A percentile compares a stretch with the other conserved stretches of the same genome.
phyloP scores from a whole-genome alignment of 1,284 basidiomycete species.

The Leccinum ponderosum region DNA sequence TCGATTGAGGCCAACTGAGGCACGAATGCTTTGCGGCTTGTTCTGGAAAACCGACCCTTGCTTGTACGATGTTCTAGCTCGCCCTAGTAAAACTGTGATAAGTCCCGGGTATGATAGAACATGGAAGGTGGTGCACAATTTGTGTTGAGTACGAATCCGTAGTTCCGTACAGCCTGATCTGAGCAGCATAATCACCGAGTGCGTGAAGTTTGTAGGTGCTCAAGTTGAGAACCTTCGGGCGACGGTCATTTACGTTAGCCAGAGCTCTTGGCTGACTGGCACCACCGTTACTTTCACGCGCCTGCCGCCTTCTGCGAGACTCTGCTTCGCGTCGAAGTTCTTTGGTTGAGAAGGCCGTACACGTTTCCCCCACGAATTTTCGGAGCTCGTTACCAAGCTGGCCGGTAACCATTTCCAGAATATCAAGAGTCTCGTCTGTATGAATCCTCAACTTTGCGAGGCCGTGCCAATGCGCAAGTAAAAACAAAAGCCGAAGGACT shows the following conservation, averaged over 20 bases:
- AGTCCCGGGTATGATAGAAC: background rate
- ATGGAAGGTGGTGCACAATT: background rate
- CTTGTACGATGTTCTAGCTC: conserved; percentile 9
- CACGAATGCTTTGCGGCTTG: conserved; percentile 6
- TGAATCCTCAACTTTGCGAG: background rate
- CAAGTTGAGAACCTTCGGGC: background rate
- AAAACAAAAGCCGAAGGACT: background rate
- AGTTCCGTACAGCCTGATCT: background rate
- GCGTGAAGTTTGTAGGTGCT: background rate
- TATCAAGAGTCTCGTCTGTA: background rate
- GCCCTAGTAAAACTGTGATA: background rate
- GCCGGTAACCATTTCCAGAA: background rate
- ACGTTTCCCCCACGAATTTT: background rate
- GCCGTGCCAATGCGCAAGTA: background rate
- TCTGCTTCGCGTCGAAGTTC: background rate
- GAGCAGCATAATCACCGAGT: background rate
- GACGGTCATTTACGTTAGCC: background rate
- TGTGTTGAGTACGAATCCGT: background rate
- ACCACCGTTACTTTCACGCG: background rate
- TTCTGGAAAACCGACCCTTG: conserved; percentile 5
- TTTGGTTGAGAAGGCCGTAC: background rate
- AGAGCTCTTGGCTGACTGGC: background rate
- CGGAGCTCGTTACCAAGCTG: background rate
- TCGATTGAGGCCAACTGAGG: conserved; percentile 9
- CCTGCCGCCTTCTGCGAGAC: background rate